Evolutionary conservation across 2,329 filamentous ascomycete genomes (phyloP), one percentile per base, ranked within the genome.

Genomic region (Sclerotinia subarctica): DNA sequence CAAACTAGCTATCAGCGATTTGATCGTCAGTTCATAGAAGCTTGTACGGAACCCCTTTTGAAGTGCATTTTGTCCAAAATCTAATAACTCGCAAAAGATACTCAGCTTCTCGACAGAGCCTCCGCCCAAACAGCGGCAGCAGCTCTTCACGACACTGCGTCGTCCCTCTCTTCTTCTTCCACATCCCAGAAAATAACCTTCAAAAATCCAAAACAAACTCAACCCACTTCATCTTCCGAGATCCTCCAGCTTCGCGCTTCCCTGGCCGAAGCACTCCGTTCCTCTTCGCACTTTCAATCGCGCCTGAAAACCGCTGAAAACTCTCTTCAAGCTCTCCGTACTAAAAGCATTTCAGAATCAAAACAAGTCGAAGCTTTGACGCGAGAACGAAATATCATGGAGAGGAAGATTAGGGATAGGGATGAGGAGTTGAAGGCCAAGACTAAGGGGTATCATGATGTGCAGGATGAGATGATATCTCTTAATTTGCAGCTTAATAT

Each of bases 381-480:
- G 26, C 80, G 82, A 32, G 88, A 93, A 74, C 85, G 87, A 46
- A 82, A 84, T 24, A 79, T 82, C 2, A 80, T 95, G 24, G 82
- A 86, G 62, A 84, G 87, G 53, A 89, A 89, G 70, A 81, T 96
- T 52, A 88, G 86, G 71, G 94, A 97, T 78, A 83, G 91, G 42
- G 92, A 96, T 70, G 92, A 96, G 74, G 95, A 98, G 81, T 80
- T 97, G 44, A 86, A 85, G 67, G 92, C 88, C 69, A 97, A 97
- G 82, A 88, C 88, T 44, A 92, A 94, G 77, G 81, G 97, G 72
- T 85, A 96, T 2, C 90, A 93, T 82, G 86, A 94, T 75, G 89
- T 97, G 65, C 94, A 98, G 80, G 94, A 97, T 79, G 95, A 99
- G 79, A 89, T 97, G 79, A 89, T 96, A 63, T 90, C 92, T 0